Evolutionary conservation across 1,284 basidiomycete genomes (phyloP), one percentile per base, ranked within the genome.

Genomic region (Ganoderma lucidum): DNA sequence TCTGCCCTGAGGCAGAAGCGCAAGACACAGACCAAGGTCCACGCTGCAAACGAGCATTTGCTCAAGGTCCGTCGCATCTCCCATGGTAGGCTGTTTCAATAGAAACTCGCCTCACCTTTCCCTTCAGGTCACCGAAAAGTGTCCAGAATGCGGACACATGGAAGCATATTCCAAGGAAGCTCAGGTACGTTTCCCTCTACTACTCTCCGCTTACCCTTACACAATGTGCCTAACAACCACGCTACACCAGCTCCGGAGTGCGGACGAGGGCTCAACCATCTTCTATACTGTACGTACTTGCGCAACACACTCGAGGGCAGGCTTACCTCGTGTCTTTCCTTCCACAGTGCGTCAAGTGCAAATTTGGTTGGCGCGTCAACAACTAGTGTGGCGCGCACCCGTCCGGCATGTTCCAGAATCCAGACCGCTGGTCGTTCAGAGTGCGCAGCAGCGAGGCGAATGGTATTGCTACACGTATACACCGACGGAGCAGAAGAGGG

Each of bases 211-310:
- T 14, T 51, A 19, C 23, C n/a, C 32, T 28, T 1, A 51, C 35
- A 42, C 53, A 58, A 35, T 48, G 51, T 65, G 48, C 23, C 51
- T n/a, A 32, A 60, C 30, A 35, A 48, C 77, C 73, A 77, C 76
- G 68, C 74, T 78, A 66, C 76, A 79, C 77, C 83, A 96, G 90
- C 84, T 96, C 76, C 88, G 95, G 65, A 94, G 94, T 74, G 95
- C 94, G 41, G 95, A 97, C 80, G 95, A 96, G 84, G 95, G 95
- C 2, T 94, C 94, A 42, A 97, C 95, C 6, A 91, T 96, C 74
- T 87, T 94, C 77, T 93, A 92, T 77, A 92, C 88, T 9, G 91
- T 93, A 76, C 70, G 89, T 83, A 45, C 67, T 64, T 41, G 42
- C 42, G 53, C 23, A 64, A 23, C 37, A 10, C 19, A 39, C 48